Percentiles rank a stretch among this genome's conserved stretches.
Conservation (phyloP, 2,329 filamentous ascomycete genomes). For the Talaromyces sp. region DNA sequence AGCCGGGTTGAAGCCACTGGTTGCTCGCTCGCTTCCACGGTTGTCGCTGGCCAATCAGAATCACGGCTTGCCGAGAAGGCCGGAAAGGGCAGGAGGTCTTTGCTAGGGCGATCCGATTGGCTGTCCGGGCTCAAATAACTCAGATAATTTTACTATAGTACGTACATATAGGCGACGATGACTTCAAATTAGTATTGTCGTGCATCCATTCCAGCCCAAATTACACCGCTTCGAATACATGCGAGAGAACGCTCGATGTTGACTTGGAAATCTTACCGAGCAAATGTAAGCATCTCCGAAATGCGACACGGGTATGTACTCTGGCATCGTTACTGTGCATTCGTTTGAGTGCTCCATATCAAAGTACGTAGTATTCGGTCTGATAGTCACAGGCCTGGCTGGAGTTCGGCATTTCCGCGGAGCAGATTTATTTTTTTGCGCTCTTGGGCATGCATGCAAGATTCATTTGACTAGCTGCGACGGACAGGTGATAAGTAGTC, state of each 20-base stretch:
- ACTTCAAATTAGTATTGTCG: background rate
- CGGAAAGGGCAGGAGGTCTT: background rate
- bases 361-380: background rate
- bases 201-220: background rate
- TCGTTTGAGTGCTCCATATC: background rate
- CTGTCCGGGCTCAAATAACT: background rate
- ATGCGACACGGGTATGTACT: background rate
- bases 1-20: background rate
- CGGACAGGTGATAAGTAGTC: background rate
- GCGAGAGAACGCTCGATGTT: background rate
- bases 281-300: background rate
- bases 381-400: background rate
- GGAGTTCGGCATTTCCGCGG: background rate
- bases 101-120: conserved; percentile 8
- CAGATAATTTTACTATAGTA: background rate
- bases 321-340: no score
- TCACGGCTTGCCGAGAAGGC: conserved; percentile 28
- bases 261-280: background rate
- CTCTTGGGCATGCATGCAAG: background rate
- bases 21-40: background rate
- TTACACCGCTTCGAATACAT: background rate
- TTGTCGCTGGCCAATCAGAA: conserved; percentile 30
- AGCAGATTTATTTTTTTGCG: background rate
- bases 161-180: background rate
- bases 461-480: background rate